Evolutionary conservation across 73 alveolate genomes (phyloP), one percentile per base, ranked within the genome.

Genomic region (Tetrahymena borealis): DNA sequence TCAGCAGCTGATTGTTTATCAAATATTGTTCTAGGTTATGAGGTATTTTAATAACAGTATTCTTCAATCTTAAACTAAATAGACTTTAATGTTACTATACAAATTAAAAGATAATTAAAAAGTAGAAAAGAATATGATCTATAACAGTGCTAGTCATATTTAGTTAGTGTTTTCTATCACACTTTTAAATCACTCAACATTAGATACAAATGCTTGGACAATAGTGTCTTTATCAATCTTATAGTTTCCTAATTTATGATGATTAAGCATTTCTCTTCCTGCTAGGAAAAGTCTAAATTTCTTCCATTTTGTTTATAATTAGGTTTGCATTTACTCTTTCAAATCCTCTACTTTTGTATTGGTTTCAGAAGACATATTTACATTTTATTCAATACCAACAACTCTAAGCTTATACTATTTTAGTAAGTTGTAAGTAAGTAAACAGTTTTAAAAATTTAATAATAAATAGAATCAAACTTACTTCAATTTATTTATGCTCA

Each of bases 241-340:
- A 6, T 60, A 60, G 85, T 60, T 60, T 60, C 85, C 85, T 60
- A 60, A 60, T 60, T 60, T 60, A 60, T 60, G 85, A 15, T 60
- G 85, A 35, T 60, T 60, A 60, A 60, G 85, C 85, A 60, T 60
- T 60, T 60, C 85, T 60, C 85, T 60, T 60, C 85, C 85, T 60
- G 85, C 85, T n/a, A 60, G 28, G 28, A 60, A 60, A 7, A 60
- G 28, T 16, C 85, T 60, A n/a, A 60, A 60, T 6, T 60, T 60
- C 28, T 60, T 60, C 85, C 85, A 60, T 60, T 6, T 60, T n/a
- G n/a, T 60, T 60, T 60, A 60, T 24, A 60, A 24, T 28, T 60
- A 60, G 7, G 13, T 28, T 35, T 60, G 28, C 85, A 60, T 60
- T 60, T 60, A 60, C 28, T 60, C 85, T 10, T 60, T 60, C 11